Evolutionary conservation across 768 basidiomycete species (phyloP).

Genomic region (Polyporus arcularius): DNA sequence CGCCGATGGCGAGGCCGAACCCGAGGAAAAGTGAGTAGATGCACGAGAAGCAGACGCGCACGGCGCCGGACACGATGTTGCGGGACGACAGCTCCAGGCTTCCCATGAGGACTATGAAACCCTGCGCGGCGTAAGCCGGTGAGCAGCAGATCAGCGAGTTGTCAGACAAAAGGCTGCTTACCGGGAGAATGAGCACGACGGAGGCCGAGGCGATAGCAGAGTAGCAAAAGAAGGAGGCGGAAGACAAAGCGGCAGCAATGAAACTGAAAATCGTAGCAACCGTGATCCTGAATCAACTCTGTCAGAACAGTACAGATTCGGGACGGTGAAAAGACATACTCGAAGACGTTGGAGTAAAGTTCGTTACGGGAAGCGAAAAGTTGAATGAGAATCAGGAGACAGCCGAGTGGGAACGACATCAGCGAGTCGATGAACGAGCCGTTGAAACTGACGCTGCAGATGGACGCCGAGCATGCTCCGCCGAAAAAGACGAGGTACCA

Average conservation of each 20-base stretch:
- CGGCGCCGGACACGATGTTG: conserved; percentile 83
- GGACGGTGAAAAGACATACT: conserved; percentile 41
- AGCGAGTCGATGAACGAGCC: conserved; percentile 80
- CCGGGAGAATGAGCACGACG: conserved; percentile 79
- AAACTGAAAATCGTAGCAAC: conserved; percentile 81
- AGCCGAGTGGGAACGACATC: conserved; percentile 73
- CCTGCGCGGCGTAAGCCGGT: conserved; percentile 31
- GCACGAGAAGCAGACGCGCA: conserved; percentile 77
- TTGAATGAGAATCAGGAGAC: conserved; percentile 72
- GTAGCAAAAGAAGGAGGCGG: conserved; percentile 72
- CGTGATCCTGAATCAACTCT: conserved; percentile 55
- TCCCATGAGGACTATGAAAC: conserved; percentile 71
- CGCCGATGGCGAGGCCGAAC: conserved; percentile 83
- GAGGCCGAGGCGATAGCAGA: conserved; percentile 77
- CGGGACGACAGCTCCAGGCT: conserved; percentile 79
- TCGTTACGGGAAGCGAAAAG: conserved; percentile 72
- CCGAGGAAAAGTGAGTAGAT: conserved; percentile 76
- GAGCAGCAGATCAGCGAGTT: neutral
- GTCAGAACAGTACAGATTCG: neutral
- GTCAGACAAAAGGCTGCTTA: conserved; percentile 32
- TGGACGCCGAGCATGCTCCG: conserved; percentile 74
- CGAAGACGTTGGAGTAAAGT: conserved; percentile 79
- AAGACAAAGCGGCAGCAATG: conserved; percentile 63
- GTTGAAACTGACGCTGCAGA: conserved; percentile 70
- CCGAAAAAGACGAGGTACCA: conserved; percentile 70